Base-by-base conservation (phyloP, 1,139 yeast genomes). In the Taphrina populina region DNA sequence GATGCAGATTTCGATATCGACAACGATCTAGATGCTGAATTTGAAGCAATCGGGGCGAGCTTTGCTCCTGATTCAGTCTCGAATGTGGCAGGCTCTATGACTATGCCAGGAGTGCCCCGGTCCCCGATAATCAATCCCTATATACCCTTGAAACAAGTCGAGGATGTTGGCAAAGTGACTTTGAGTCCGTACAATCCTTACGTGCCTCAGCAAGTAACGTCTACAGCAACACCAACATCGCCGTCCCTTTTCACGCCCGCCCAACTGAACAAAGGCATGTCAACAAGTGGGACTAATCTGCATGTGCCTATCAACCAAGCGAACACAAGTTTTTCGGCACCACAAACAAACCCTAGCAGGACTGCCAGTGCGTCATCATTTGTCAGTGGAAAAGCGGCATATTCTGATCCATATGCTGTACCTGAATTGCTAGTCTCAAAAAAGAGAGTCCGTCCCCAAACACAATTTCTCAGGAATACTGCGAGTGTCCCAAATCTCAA, bases 401-500 rank as follows among this genome's bases (percentile, higher is more conserved):
- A 49, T 19, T 39, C 33, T 10, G 54, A 49, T 37, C 54, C 54
- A 7, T 49, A 49, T 30, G 54, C 54, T 6, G 33, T 49, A 4
- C 54, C 54, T 20, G 54, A 49, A 15, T 13, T 29, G 3, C 24
- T 49, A 27, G 54, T 49, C 8, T 32, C 45, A n/a, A 20, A 32
- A 23, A 49, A 49, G 26, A 21, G 54, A n/a, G 19, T 36, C 17
- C 27, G 54, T 10, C 54, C 54, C 4, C 44, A 11, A 1, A 21
- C 39, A 10, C 54, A 49, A 27, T 24, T 40, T 6, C 34, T 49
- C 23, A 24, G 44, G 10, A 23, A 15, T n/a, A 32, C 46, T 8
- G 46, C 35, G 13, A 49, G 54, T 30, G 54, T 49, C 17, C 54
- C 54, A 7, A 39, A 49, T 26, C n/a, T 49, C 23, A 29, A 30